These are phyloP conservation scores for Ceratocystis cacaofunesta DNA, from an alignment of 2,329 filamentous ascomycete species.

Conservation along the genomic window DNA sequence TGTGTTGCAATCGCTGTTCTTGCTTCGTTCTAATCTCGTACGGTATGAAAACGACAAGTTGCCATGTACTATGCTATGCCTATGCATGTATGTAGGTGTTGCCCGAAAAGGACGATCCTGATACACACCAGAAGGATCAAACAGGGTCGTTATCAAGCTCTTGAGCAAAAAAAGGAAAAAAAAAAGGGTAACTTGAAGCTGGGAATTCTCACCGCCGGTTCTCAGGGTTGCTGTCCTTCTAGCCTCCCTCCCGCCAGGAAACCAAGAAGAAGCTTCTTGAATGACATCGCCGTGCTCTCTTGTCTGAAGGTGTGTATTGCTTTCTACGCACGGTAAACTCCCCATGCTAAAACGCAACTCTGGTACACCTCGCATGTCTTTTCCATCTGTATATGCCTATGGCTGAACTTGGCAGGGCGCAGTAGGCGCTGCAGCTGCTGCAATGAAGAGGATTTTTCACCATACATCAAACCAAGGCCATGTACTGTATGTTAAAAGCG, in stretches of 20 bases:
- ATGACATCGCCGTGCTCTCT: neutral
- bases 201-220: neutral
- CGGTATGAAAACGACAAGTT: neutral
- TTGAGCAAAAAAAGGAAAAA: too few species aligned
- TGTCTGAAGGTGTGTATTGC: neutral
- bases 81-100: neutral
- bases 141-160: neutral
- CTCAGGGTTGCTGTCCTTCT: neutral
- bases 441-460: neutral
- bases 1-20: neutral
- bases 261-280: neutral
- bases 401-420: neutral
- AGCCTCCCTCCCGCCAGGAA: too few species aligned
- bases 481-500: neutral
- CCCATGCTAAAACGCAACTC: too few species aligned
- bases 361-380: too few species aligned
- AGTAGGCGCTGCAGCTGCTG: neutral
- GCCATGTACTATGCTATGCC: neutral
- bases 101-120: neutral
- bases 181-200: neutral
- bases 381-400: neutral
- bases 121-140: neutral
- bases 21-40: neutral
- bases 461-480: neutral
- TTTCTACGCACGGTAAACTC: neutral